Base-by-base conservation (phyloP, 2,329 filamentous ascomycete genomes). In the Aspergillus ustus region DNA sequence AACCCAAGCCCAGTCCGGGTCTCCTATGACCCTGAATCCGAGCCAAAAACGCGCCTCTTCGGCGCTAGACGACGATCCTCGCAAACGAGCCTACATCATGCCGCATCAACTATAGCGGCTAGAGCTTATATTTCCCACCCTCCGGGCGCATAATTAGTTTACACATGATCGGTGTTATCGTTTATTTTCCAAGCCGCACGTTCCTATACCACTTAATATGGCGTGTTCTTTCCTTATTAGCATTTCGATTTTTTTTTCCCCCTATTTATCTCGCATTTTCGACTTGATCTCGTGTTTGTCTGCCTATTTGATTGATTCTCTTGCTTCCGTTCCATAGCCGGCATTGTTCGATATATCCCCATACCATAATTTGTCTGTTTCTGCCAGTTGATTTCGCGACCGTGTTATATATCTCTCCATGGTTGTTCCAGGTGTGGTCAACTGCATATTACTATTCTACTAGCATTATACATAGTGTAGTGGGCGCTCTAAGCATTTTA, bases 11-110 rank as follows among this genome's bases (percentile, higher is more conserved):
- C 63, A 52, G 56, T 52, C 59, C 40, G 31, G 61, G 6, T 66
- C 66, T 9, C 54, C 66, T 15, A 65, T 69, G 67, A 49, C 52
- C 19, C 46, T 69, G 59, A 67, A 67, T 44, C 64, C 63, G 28
- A 48, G 57, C 9, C 67, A 69, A 45, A 69, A 69, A 59, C 66
- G 67, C 20, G 56, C 61, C 2, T 46, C 60, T 3, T 53, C 63
- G 22, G 52, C 50, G 9, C 53, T 66, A 17, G 66, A 66, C 31
- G 66, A 69, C 15, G 67, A 69, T 31, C 67, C 67, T 2, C 66
- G 67, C 29, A 69, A 69, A 45, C 64, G 67, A 25, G 64, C 66
- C 28, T 69, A 64, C 40, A 61, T 69, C 11, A 65, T 69, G 60
- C 64, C 62, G 13, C 66, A 66, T 45, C 60, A 68, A 50, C 60